These are phyloP conservation scores for Aspergillaceae sp. DNA, from an alignment of 2,329 filamentous ascomycete species.

Conservation along the genomic window DNA sequence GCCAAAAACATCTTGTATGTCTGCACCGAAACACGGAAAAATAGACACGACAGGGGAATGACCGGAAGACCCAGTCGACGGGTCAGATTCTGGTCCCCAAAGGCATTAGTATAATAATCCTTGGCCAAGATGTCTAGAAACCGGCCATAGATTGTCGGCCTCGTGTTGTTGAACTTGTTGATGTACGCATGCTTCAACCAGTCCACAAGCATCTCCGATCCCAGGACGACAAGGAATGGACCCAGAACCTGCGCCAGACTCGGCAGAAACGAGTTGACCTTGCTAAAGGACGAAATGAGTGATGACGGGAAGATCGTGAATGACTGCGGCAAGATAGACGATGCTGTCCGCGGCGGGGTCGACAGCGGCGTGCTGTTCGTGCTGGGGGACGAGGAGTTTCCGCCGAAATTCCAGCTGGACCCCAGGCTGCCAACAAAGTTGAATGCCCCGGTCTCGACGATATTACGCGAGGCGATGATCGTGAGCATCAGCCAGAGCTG, in stretches of 20 bases:
- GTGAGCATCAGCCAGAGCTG: constrained; percentile 96
- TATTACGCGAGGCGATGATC: constrained; percentile 91
- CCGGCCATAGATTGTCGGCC: constrained; percentile 77
- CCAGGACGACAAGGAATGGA: constrained; percentile 87
- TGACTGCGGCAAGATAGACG: constrained; percentile 75
- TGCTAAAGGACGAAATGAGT: constrained; percentile 35
- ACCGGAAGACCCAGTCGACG: constrained; percentile 83
- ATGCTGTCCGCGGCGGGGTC: constrained; percentile 47
- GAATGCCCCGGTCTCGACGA: constrained; percentile 87
- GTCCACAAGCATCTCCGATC: constrained; percentile 94
- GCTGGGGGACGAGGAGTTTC: constrained; percentile 21
- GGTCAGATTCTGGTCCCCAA: constrained; percentile 80
- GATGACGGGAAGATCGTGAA: constrained; percentile 69
- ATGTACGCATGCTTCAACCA: constrained; percentile 97
- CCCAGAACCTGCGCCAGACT: constrained; percentile 70
- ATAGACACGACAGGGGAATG: constrained; percentile 83
- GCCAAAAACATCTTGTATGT: constrained; percentile 98
- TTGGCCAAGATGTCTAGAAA: constrained; percentile 92
- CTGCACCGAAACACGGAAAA: constrained; percentile 88
- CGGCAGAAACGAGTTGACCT: constrained; percentile 35
- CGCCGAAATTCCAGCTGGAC: constrained; percentile 22
- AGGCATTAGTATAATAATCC: constrained; percentile 96
- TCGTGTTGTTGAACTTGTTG: constrained; percentile 96
- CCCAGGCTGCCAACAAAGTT: constrained; percentile 43
- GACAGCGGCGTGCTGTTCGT: constrained; percentile 45